phyloP scores from a whole-genome alignment of 257 asterid species.

The Capsicum rhomboideum region DNA sequence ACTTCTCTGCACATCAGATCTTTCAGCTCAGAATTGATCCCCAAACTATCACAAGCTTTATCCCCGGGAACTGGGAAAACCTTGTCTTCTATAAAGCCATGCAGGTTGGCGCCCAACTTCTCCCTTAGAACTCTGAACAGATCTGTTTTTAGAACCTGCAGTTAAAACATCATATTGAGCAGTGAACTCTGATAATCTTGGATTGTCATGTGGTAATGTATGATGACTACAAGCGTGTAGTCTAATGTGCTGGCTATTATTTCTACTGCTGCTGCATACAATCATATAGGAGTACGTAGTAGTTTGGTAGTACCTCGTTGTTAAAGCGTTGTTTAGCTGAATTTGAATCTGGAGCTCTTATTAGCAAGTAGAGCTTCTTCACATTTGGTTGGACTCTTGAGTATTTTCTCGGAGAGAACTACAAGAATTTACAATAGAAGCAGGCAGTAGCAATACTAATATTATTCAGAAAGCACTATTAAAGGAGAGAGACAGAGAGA shows the following conservation, averaged over 20 bases:
- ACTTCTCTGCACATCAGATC: slow-evolving; percentile 26
- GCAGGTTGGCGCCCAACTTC: slow-evolving; percentile 4
- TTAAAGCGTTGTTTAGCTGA: slow-evolving; percentile 16
- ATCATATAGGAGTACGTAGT: not conserved
- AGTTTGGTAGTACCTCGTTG: slow-evolving; percentile 26
- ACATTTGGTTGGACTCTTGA: slow-evolving; percentile 41
- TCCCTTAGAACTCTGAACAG: slow-evolving; percentile 36
- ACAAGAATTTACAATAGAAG: not conserved
- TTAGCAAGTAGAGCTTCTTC: not conserved
- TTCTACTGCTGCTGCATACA: not conserved
- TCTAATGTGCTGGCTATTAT: not conserved
- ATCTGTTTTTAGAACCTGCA: slow-evolving; percentile 24
- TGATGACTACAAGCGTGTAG: not conserved
- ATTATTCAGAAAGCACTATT: not conserved
- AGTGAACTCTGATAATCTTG: not conserved
- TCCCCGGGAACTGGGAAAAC: not conserved
- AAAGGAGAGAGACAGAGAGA: not conserved
- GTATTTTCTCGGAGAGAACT: slow-evolving; percentile 47
- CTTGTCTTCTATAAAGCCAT: not conserved
- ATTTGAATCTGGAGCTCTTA: slow-evolving; percentile 17
- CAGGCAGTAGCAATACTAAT: not conserved
- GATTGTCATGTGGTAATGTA: not conserved
- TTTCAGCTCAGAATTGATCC: not conserved
- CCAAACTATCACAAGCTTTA: not conserved
- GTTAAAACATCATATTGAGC: not conserved